Percentiles rank a stretch among this genome's conserved stretches.
These are phyloP conservation scores for Suillus subaureus DNA, from an alignment of 768 basidiomycete genomes.

Conservation along the genomic window DNA sequence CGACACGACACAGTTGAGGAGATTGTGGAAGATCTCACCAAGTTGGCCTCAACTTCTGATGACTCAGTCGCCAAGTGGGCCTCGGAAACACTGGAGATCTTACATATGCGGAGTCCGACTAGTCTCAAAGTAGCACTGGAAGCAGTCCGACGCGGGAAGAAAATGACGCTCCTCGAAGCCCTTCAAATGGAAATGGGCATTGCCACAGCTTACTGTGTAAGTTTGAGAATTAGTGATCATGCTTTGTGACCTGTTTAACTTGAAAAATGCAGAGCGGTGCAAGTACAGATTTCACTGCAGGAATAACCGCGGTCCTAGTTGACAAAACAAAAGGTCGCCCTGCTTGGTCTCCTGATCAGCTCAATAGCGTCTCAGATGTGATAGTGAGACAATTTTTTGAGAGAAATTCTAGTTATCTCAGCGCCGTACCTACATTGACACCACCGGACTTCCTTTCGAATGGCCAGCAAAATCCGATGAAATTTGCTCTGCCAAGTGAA, in stretches of 20 bases:
- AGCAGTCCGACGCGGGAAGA: conserved; percentile 73
- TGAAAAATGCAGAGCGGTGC: conserved; percentile 58
- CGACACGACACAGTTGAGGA: conserved; percentile 65
- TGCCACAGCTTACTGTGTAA: conserved; percentile 87
- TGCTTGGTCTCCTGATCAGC: conserved; percentile 67
- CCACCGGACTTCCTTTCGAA: conserved; percentile 38
- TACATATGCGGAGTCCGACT: conserved; percentile 83
- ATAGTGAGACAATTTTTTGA: conserved; percentile 73
- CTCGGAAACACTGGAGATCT: conserved; percentile 55
- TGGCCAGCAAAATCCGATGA: conserved; percentile 34
- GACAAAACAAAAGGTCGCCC: conserved; percentile 55
- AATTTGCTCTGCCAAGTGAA: conserved; percentile 76
- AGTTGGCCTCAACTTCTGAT: conserved; percentile 42
- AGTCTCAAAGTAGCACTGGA: conserved; percentile 88
- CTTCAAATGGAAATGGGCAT: conserved; percentile 87
- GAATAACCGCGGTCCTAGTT: conserved; percentile 72
- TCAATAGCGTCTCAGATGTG: conserved; percentile 61
- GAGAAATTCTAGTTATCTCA: conserved; percentile 47
- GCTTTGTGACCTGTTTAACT: conserved; percentile 12
- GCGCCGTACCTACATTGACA: conserved; percentile 46
- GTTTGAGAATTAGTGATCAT: conserved; percentile 35
- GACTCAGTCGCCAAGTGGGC: conserved; percentile 73
- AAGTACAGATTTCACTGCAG: conserved; percentile 81
- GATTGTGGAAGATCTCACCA: conserved; percentile 60
- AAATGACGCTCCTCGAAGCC: conserved; percentile 60